Evolutionary conservation across 2,329 filamentous ascomycete species (phyloP).

Genomic region (Beauveria australis): DNA sequence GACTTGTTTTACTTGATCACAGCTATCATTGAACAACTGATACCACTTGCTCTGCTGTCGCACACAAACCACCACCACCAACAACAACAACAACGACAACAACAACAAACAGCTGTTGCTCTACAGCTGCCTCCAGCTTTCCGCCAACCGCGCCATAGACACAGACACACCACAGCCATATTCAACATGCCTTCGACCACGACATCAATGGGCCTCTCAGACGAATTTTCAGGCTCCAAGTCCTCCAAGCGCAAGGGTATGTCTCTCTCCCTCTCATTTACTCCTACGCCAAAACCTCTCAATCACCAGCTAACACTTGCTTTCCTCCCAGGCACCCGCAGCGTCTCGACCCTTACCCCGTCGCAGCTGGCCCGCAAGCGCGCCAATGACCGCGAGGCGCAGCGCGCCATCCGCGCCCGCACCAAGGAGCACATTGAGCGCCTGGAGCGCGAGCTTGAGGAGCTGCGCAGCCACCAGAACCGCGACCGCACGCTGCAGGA

Average conservation of each 20-base stretch:
- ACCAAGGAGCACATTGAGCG: slow-evolving; percentile 80
- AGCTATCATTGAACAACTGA: neutral
- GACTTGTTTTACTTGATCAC: neutral
- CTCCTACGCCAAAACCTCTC: no score
- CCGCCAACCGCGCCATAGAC: slow-evolving; percentile 1
- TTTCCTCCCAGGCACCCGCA: slow-evolving; percentile 48
- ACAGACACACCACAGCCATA: neutral
- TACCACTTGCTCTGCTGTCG: neutral
- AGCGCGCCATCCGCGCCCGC: slow-evolving; percentile 76
- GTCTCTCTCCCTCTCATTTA: no score
- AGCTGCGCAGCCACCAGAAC: slow-evolving; percentile 48
- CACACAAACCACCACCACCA: no score
- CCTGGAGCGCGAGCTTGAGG: slow-evolving; percentile 66
- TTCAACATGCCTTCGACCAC: slow-evolving; percentile 10
- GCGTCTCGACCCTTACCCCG: slow-evolving; percentile 78
- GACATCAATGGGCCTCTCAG: slow-evolving; percentile 30
- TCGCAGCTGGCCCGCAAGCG: slow-evolving; percentile 85
- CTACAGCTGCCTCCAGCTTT: slow-evolving; percentile 3
- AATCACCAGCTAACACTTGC: slow-evolving; percentile 11
- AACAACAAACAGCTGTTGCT: neutral
- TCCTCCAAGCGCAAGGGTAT: slow-evolving; percentile 39
- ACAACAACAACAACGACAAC: no score
- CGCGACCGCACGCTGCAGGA: slow-evolving; percentile 43
- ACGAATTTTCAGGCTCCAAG: slow-evolving; percentile 31
- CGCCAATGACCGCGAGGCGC: slow-evolving; percentile 84